These are phyloP conservation scores for Mycena metata DNA, from an alignment of 768 basidiomycete genomes.

Conservation along the genomic window DNA sequence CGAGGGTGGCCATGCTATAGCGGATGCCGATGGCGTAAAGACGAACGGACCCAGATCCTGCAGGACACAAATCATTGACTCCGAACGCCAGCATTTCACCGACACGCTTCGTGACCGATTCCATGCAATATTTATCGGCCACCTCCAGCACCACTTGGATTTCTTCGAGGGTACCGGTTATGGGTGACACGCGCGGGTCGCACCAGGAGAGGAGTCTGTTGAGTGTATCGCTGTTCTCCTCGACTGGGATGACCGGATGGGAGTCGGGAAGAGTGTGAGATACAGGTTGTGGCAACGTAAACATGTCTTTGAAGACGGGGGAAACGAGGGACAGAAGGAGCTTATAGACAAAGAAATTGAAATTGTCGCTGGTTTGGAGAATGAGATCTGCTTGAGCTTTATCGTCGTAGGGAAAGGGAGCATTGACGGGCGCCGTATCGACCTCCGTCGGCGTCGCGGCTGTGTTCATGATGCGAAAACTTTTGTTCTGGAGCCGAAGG, in stretches of 20 bases:
- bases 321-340: conserved; percentile 42
- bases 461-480: too few species aligned
- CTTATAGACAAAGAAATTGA: conserved; percentile 43
- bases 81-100: conserved; percentile 42
- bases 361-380: conserved; percentile 37
- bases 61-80: conserved; percentile 32
- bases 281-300: conserved; percentile 39
- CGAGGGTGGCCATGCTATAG: conserved; percentile 50
- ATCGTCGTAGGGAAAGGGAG: conserved; percentile 15
- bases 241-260: conserved; percentile 38
- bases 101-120: conserved; percentile 46
- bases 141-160: conserved; percentile 51
- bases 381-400: conserved; percentile 20
- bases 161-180: conserved; percentile 49
- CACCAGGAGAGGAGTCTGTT: conserved; percentile 51
- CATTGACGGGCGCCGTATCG: not conserved
- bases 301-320: conserved; percentile 46
- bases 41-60: conserved; percentile 50
- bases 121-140: conserved; percentile 57
- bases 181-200: conserved; percentile 53
- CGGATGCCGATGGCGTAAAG: conserved; percentile 56
- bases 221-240: conserved; percentile 49
- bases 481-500: too few species aligned
- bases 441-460: too few species aligned
- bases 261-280: conserved; percentile 26